Percentiles rank a stretch among this genome's conserved stretches.
Evolutionary conservation across 225 moss, liverwort and hornwort genomes (phyloP).

Genomic region (Marchantia paleacea): DNA sequence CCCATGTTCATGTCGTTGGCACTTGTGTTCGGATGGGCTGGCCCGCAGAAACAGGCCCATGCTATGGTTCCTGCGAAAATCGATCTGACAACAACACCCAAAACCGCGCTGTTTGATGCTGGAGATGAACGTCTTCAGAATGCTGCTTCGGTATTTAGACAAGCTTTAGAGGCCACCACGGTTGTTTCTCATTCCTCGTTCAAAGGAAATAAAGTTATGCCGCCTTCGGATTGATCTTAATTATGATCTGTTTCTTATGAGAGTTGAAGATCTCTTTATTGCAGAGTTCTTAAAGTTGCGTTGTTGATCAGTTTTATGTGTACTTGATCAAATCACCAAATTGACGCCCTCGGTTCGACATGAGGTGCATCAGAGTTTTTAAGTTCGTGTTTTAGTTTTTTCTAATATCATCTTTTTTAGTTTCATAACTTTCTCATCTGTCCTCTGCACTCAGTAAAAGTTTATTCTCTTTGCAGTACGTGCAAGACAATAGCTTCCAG

Average conservation of each 20-base stretch:
- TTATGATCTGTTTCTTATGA: not conserved
- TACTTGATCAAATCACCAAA: not conserved
- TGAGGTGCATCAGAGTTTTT: not conserved
- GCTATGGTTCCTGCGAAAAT: slow-evolving; percentile 60
- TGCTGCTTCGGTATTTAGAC: slow-evolving; percentile 68
- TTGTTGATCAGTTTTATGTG: not conserved
- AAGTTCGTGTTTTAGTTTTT: too few species aligned
- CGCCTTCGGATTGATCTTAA: not conserved
- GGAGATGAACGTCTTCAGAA: slow-evolving; percentile 69
- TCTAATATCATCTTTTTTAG: too few species aligned
- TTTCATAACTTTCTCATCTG: too few species aligned
- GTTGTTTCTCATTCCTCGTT: slow-evolving; percentile 38
- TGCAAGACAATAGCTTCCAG: too few species aligned
- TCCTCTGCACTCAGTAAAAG: too few species aligned
- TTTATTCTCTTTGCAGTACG: too few species aligned
- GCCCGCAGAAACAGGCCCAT: slow-evolving; percentile 16
- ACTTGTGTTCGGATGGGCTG: slow-evolving; percentile 31
- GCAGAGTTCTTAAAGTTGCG: not conserved
- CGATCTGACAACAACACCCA: slow-evolving; percentile 63
- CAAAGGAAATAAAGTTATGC: not conserved
- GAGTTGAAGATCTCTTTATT: not conserved
- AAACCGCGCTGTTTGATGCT: slow-evolving; percentile 59
- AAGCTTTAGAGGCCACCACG: slow-evolving; percentile 82
- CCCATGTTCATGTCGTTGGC: slow-evolving; percentile 51
- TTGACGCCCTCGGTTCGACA: not conserved